Evolutionary conservation across 2,329 filamentous ascomycete genomes (phyloP).

Genomic region (Penicillium nordicum): DNA sequence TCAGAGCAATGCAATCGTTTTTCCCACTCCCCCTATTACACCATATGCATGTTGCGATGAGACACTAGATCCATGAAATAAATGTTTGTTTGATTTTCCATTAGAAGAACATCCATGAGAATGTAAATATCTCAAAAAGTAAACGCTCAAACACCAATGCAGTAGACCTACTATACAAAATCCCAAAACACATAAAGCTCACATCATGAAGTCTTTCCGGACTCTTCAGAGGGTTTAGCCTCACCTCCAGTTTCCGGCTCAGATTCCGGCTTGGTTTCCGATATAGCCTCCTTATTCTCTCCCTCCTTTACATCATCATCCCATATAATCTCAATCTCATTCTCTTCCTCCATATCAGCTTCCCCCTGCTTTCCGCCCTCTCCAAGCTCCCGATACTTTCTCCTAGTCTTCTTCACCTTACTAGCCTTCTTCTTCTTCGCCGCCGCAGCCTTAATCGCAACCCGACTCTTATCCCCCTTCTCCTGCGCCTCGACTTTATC

Average conservation of each 20-base stretch:
- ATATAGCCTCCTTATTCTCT: not conserved
- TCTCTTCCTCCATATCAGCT: slow-evolving; percentile 13
- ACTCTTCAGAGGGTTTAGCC: not conserved
- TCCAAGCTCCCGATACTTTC: slow-evolving; percentile 44
- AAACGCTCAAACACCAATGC: not conserved
- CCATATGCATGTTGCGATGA: slow-evolving; percentile 11
- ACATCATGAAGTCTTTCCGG: not conserved
- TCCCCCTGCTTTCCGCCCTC: slow-evolving; percentile 24
- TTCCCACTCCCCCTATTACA: not conserved
- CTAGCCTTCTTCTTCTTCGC: slow-evolving; percentile 62
- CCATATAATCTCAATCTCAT: slow-evolving; percentile 5
- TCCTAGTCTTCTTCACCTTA: slow-evolving; percentile 43
- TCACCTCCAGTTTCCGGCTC: not conserved
- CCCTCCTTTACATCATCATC: slow-evolving; percentile 13
- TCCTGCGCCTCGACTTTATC: slow-evolving; percentile 70
- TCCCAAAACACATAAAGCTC: not conserved
- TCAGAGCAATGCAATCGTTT: not conserved
- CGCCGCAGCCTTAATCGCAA: slow-evolving; percentile 74
- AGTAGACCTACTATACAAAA: not conserved
- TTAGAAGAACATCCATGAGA: not conserved
- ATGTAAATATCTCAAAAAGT: not conserved
- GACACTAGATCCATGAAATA: slow-evolving; percentile 10
- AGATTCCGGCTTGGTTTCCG: not conserved
- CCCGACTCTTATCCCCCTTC: slow-evolving; percentile 73
- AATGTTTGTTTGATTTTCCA: slow-evolving; percentile 8